Evolutionary conservation across 2,329 filamentous ascomycete species (phyloP).

Genomic region (Colletotrichum limetticola): DNA sequence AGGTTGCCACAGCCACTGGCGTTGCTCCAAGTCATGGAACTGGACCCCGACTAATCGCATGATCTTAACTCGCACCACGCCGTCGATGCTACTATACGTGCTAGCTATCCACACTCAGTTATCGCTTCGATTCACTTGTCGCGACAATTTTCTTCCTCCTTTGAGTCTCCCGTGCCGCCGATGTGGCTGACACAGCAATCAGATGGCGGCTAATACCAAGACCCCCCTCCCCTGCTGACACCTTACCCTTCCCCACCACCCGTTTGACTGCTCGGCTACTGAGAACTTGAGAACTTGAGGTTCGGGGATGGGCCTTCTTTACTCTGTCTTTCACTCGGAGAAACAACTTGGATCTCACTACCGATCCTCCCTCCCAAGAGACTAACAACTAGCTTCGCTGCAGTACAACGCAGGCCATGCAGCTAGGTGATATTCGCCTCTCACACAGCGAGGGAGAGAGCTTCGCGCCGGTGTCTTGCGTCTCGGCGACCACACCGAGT

Average conservation of each 20-base stretch:
- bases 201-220: not conserved
- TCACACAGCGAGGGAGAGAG: constrained; percentile 7
- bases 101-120: not conserved
- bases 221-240: not conserved
- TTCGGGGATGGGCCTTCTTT: not conserved
- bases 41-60: not conserved
- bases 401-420: constrained; percentile 16
- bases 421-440: constrained; percentile 3
- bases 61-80: not conserved
- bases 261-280: not conserved
- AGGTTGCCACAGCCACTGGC: constrained; percentile 1
- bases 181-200: not conserved
- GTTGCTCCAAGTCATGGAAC: not conserved
- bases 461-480: constrained; percentile 1
- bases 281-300: too few relatives aligned
- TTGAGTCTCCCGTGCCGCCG: not conserved
- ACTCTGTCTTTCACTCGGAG: not conserved
- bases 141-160: not conserved
- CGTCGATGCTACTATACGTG: not conserved
- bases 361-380: not conserved
- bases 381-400: not conserved
- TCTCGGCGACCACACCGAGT: not conserved
- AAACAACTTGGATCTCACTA: not conserved
- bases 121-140: too few relatives aligned
- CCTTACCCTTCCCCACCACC: not conserved